Base-by-base conservation (phyloP, 768 basidiomycete genomes). In the Steccherinum ochraceum region DNA sequence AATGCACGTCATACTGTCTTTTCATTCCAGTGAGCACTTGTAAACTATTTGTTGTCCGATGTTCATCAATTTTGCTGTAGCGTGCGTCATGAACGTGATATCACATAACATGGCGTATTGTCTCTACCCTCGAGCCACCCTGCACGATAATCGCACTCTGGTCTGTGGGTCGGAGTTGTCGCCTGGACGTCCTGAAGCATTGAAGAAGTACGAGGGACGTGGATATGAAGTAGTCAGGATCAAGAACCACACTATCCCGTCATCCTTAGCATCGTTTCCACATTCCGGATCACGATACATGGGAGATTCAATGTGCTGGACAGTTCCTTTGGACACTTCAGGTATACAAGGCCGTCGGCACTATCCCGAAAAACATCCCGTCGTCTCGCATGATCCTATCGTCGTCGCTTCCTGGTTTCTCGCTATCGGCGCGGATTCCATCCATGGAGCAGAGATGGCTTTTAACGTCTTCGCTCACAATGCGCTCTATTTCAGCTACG, bases 81-180 rank as follows among this genome's bases (percentile, higher is more conserved):
- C 73, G 1, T 65, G 65, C 44, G 73, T 73, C 1, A 71, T 74
- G 67, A 78, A 78, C 50, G 50, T 74, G 0, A 73, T 78, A 51
- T 64, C 70, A 0, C 67, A 67, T 56, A 60, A 71, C 5, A 59
- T 58, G 0, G 76, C 74, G 0, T 75, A 72, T 47, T 64, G 67
- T 1, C 52, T 75, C 4, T 77, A 69, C 53, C 76, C 77, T 1
- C 24, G 52, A 1, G 70, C 67, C 0, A 78, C 75, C 0, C 71
- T 74, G n/a, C 64, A 70, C n/a, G 50, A 67, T 11, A 56, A 67
- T 13, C 49, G 57, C 4, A 47, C 68, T 0, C 60, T 76, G 3
- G 24, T 53, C 5, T 58, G 57, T n/a, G n/a, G n/a, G n/a, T n/a
- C n/a, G n/a, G n/a, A n/a, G n/a, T n/a, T n/a, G n/a, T n/a, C n/a